Evolutionary conservation across 768 basidiomycete species (phyloP).

Genomic region (Tephrocybe sp.): DNA sequence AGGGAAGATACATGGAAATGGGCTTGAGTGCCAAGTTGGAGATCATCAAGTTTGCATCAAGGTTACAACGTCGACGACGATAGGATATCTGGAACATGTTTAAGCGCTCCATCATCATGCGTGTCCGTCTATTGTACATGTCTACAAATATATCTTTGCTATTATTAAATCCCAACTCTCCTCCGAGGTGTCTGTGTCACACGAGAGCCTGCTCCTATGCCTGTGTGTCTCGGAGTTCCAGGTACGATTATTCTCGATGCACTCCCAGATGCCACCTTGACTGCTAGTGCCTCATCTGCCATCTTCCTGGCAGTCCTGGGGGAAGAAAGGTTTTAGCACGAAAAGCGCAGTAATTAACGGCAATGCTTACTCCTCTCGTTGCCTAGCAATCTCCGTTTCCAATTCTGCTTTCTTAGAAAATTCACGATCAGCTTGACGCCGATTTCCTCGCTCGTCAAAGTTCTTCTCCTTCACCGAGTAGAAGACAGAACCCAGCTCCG

Average conservation of each 20-base stretch:
- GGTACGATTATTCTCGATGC: slow-evolving; percentile 70
- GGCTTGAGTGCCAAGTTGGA: not conserved
- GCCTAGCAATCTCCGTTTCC: slow-evolving; percentile 86
- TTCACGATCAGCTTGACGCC: slow-evolving; percentile 79
- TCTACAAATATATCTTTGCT: slow-evolving; percentile 1
- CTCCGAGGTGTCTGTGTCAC: slow-evolving; percentile 75
- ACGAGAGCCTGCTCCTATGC: slow-evolving; percentile 60
- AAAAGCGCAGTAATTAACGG: slow-evolving; percentile 11
- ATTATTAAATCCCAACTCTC: slow-evolving; percentile 64
- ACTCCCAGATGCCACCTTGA: slow-evolving; percentile 51
- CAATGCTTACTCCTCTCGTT: slow-evolving; percentile 67
- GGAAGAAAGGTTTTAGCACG: not conserved
- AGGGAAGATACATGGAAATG: not conserved
- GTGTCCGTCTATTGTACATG: slow-evolving; percentile 1
- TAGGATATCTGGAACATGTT: not conserved
- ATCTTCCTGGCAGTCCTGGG: slow-evolving; percentile 60
- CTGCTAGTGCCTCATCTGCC: slow-evolving; percentile 56
- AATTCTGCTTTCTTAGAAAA: slow-evolving; percentile 90
- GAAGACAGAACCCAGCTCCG: slow-evolving; percentile 93
- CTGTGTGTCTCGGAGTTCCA: slow-evolving; percentile 74
- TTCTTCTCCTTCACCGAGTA: slow-evolving; percentile 98
- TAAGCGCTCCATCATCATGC: not conserved
- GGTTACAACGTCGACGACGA: too few species aligned
- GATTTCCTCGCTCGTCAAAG: slow-evolving; percentile 84
- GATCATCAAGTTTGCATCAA: not conserved